Base-by-base conservation (phyloP, 1,139 yeast species). In the Arxiozyma bovina region DNA sequence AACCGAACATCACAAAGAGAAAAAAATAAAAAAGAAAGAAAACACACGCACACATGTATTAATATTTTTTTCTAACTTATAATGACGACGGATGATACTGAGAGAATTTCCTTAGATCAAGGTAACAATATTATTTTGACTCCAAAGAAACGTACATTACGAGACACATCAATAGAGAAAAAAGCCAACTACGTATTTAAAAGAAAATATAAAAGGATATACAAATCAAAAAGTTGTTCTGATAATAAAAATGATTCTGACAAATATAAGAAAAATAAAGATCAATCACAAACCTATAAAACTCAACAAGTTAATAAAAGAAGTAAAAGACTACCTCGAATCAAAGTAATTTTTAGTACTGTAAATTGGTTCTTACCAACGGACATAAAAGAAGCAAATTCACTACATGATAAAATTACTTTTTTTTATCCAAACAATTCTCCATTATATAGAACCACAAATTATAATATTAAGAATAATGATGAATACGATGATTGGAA, bases 331-430 rank as follows among this genome's bases (percentile, higher is more conserved):
- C 56, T 45, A 46, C 44, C 51, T 17, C 25, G 48, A 23, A 44
- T 50, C 6, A 50, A 50, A 23, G n/a, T 50, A n/a, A 44, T 45
- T 8, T 44, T 41, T n/a, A 44, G 41, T 22, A 50, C 52, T 12
- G 34, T n/a, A 8, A 34, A 50, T 40, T 50, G 52, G 52, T 18
- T 44, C 11, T 22, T 61, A 27, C 64, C 64, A 6, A 41, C 44
- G 20, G 48, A 55, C 11, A 30, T 59, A 7, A 53, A 53, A 18
- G 62, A 55, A 9, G 61, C 64, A n/a, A 63, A 64, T 52, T 47
- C 38, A 17, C 47, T 63, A 44, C 65, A 61, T 50, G 53, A 53
- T 1, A 49, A 60, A 45, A 59, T 66, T 1, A 55, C 57, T 42
- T 64, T 65, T 20, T 38, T 20, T 34, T 34, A 34, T 12, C n/a